Base-by-base conservation (phyloP, 371 early-diverging fungal genomes). In the Rhizopus arrhizus region DNA sequence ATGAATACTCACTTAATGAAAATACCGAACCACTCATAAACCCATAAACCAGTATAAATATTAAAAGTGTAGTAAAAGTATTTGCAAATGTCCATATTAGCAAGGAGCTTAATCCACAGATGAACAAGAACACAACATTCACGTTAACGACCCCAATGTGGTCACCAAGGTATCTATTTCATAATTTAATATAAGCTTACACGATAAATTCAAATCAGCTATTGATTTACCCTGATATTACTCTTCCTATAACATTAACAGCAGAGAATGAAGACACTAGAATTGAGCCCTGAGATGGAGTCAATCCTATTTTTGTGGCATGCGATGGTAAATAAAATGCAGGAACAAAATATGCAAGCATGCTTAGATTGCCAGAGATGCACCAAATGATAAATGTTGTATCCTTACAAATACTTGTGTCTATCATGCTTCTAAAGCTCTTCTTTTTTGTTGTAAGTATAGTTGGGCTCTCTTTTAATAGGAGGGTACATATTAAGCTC, bases 61-160 rank as follows among this genome's bases (percentile, higher is more conserved):
- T 62, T 40, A 82, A 53, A 22, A 85, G 64, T 3, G 77, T 68
- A 0, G 71, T 66, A 46, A 80, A 79, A 10, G 70, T 57, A 50
- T 73, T 58, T 32, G 84, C 70, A 67, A 89, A 65, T 31, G 85
- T 68, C 91, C 91, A 91, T 13, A 89, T 56, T 29, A 88, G 64
- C 8, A 88, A 59, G 3, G 80, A 71, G 51, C 78, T 72, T 3
- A 87, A 54, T 5, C 83, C 70, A 29, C 85, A 75, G 7, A 80
- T 47, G 12, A 75, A 58, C 4, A 84, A 66, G 53, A 83, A 83
- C 0, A 78, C 40, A 13, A 69, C 69, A 63, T 85, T 74, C 0
- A 83, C 74, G 53, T 85, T 80, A 40, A 88, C 70, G 49, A 82
- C 82, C 33, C 91, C 91, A 4, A 89, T 34, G 5, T 67, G 63